These are phyloP conservation scores for Cardamine chenopodiifolia DNA, from an alignment of 345 rosid species.

Conservation along the genomic window DNA sequence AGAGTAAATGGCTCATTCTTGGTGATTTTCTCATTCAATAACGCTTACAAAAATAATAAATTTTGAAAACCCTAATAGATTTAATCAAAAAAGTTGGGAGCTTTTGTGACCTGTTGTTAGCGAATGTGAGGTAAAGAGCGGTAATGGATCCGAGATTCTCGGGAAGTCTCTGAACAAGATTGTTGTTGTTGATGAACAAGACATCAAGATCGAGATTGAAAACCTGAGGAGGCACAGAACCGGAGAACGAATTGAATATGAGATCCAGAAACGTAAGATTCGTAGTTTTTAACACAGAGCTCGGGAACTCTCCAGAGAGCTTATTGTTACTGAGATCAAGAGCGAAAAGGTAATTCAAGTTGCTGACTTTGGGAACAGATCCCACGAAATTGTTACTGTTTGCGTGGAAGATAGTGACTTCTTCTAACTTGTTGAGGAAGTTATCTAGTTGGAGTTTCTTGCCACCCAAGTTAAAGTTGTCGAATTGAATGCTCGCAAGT, in stretches of 20 bases:
- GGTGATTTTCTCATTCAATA: too few relatives aligned
- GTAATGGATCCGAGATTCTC: conserved; percentile 57
- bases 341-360: conserved; percentile 74
- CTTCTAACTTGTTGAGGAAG: conserved; percentile 72
- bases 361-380: conserved; percentile 52
- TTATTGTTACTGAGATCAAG: conserved; percentile 81
- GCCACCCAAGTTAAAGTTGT: conserved; percentile 68
- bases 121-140: conserved; percentile 64
- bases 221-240: conserved; percentile 73
- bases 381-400: conserved; percentile 79
- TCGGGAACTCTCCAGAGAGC: conserved; percentile 73
- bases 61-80: background rate
- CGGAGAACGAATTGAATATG: conserved; percentile 67
- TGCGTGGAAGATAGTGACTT: conserved; percentile 80
- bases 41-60: too few relatives aligned
- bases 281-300: conserved; percentile 56
- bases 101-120: conserved; percentile 59
- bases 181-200: conserved; percentile 75
- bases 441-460: conserved; percentile 59
- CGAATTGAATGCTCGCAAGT: conserved; percentile 80
- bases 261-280: conserved; percentile 67
- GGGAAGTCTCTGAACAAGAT: conserved; percentile 56
- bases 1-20: conserved; percentile 13
- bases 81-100: background rate
- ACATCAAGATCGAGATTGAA: conserved; percentile 62